Base-by-base conservation (phyloP, 2,329 filamentous ascomycete genomes). In the Xylaria sp. region DNA sequence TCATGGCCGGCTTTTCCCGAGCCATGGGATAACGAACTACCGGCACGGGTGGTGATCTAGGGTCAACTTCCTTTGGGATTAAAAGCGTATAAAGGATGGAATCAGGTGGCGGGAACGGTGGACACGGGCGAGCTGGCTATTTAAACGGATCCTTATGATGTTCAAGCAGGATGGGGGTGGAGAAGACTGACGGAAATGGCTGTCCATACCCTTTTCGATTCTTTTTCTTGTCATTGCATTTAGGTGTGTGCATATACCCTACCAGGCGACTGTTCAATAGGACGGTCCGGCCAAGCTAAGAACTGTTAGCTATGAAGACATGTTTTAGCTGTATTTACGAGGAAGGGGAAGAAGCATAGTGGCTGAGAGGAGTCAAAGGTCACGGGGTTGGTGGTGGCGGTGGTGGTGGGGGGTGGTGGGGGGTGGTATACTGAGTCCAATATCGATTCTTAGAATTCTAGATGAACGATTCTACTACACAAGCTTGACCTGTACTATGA, bases 211-310 rank as follows among this genome's bases (percentile, higher is more conserved):
- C 46, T 56, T 56, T 60, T 52, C 60, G 25, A 59, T 66, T 63
- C 50, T 68, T 70, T 61, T 9, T 60, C 32, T 50, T 50, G 18
- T 58, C 56, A 61, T 50, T 57, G 63, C 59, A 59, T 61, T 65
- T 68, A 60, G 48, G 67, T 70, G 68, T 70, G 65, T 66, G 67
- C 68, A 72, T 72, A 72, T 68, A 72, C 65, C 67, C 65, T 58
- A 57, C 32, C 55, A 55, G 60, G 65, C 60, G 50, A 57, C 39
- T 43, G 56, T 36, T 61, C 52, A 20, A 59, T 45, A 60, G 56
- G 10, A 43, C 41, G 66, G 55, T 53, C 30, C 36, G 25, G 58
- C 46, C 13, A 57, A 34, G 60, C 60, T 62, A 34, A 56, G 63
- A 34, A 58, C 55, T 45, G 41, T 70, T 69, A 46, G 61, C 41